phyloP scores from a whole-genome alignment of 2,329 filamentous ascomycete genomes.

The Trichoderma afroharzianum region DNA sequence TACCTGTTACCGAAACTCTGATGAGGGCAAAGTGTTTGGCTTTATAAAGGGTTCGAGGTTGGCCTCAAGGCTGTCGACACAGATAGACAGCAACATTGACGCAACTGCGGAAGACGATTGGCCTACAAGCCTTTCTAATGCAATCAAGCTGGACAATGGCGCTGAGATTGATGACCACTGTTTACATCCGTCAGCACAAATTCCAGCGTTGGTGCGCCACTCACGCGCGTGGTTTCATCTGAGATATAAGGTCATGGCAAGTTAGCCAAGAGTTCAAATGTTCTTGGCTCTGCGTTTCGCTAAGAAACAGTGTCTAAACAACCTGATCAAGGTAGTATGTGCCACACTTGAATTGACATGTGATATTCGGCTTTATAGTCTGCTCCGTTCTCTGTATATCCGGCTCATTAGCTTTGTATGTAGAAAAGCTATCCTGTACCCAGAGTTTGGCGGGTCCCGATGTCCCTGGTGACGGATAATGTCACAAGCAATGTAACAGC shows the following conservation, averaged over 20 bases:
- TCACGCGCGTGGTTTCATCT: background rate
- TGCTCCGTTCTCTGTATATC: background rate
- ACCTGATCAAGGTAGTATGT: background rate
- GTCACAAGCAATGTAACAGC: background rate
- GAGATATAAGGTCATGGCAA: background rate
- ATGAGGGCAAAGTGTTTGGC: background rate
- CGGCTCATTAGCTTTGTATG: background rate
- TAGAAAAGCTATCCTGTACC: background rate
- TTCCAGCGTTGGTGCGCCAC: background rate
- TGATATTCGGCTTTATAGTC: background rate
- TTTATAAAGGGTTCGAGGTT: background rate
- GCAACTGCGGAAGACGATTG: background rate
- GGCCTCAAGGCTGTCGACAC: background rate
- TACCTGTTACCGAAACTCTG: background rate
- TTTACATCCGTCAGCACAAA: background rate
- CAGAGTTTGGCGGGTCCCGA: too few relatives aligned
- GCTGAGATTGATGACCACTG: background rate
- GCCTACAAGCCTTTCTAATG: background rate
- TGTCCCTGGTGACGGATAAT: background rate
- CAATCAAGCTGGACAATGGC: background rate
- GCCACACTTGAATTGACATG: background rate
- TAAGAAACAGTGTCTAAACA: background rate
- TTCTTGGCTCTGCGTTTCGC: background rate
- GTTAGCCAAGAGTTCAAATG: background rate
- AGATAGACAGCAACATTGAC: background rate